Percentiles rank a stretch among this genome's conserved stretches.
These are phyloP conservation scores for Stephanodiscus minutulus DNA, from an alignment of 108 stramenopile genomes.

Conservation along the genomic window DNA sequence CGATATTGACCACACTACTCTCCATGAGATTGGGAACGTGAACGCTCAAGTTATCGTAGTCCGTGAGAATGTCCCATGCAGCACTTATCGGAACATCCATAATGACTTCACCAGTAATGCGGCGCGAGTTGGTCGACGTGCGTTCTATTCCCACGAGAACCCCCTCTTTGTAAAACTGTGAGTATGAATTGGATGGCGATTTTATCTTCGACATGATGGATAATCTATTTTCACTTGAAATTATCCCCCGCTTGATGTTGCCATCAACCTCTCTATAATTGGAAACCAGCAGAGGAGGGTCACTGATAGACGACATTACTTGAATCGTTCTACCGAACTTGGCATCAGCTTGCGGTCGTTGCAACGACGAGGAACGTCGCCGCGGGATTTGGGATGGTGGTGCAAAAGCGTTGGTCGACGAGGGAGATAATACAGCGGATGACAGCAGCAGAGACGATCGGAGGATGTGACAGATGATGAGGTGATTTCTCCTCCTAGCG, in stretches of 20 bases:
- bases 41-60: constrained; percentile 80
- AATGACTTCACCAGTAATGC: constrained; percentile 81
- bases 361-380: neutral
- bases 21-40: constrained; percentile 93
- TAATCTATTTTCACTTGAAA: neutral
- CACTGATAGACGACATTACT: neutral
- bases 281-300: neutral
- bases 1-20: constrained; percentile 44
- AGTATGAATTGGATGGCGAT: constrained; percentile 13
- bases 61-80: constrained; percentile 89
- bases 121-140: constrained; percentile 79
- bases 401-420: neutral
- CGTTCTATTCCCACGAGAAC: constrained; percentile 84
- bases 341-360: neutral
- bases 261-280: neutral
- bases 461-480: too few relatives aligned
- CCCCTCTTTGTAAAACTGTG: constrained; percentile 30
- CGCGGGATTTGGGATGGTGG: neutral
- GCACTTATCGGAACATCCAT: constrained; percentile 66
- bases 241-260: neutral
- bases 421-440: neutral
- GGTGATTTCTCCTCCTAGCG: too few relatives aligned
- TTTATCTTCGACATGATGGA: constrained; percentile 12
- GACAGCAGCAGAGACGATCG: too few relatives aligned
- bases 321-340: neutral